phyloP scores from a whole-genome alignment of 2,329 filamentous ascomycete genomes.

The Dothiorella sarmentorum region DNA sequence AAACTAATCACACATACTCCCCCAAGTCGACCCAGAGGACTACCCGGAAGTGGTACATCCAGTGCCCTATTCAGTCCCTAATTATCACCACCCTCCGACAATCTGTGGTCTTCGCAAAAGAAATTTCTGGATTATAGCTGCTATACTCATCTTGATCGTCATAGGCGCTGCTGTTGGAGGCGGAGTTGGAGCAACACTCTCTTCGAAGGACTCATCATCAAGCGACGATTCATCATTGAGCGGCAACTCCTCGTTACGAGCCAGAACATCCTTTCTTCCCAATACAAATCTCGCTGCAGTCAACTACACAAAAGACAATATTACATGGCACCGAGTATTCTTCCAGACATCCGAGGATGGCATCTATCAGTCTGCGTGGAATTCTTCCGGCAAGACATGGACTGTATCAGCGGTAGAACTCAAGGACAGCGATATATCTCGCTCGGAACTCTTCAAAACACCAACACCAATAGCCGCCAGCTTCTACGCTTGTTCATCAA shows the following conservation, averaged over 20 bases:
- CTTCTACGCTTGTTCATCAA: conserved; percentile 1
- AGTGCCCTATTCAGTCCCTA: no score
- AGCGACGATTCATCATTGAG: background rate
- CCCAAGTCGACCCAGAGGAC: background rate
- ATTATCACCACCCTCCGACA: no score
- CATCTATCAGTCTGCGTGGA: conserved; percentile 1
- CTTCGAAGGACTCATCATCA: background rate
- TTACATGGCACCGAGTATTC: background rate
- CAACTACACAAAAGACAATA: background rate
- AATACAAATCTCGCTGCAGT: background rate
- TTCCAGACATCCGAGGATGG: background rate
- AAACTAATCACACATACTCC: background rate
- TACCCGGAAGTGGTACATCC: background rate
- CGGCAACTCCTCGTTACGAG: background rate
- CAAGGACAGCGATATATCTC: background rate
- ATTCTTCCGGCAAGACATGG: background rate
- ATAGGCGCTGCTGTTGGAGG: background rate
- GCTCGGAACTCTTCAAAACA: background rate
- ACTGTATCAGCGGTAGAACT: background rate
- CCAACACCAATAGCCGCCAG: background rate
- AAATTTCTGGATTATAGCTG: background rate
- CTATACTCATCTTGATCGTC: background rate
- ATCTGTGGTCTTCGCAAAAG: background rate
- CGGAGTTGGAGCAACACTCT: background rate
- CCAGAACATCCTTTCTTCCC: background rate